Base-by-base conservation (phyloP, 768 basidiomycete genomes). In the Boletus sp. region DNA sequence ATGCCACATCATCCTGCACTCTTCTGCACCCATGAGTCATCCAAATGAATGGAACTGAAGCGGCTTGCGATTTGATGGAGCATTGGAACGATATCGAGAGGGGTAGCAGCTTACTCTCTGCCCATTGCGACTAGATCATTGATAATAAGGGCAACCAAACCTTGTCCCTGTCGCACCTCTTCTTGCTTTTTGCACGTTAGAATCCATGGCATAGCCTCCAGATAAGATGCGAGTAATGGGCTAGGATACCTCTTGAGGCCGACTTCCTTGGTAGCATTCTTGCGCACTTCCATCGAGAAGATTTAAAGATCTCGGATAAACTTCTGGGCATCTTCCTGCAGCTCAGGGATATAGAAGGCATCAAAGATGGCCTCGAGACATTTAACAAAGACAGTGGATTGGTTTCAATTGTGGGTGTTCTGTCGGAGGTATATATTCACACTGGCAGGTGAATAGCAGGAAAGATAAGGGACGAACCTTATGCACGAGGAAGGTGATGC, bases 1-100 rank as follows among this genome's bases (percentile, higher is more conserved):
- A 98, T 89, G 4, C 94, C 96, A 47, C 76, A 78, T 63, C 91
- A 94, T 12, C 94, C 97, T 9, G 95, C 96, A 65, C 86, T 87
- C 72, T 98, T 97, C 53, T 85, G 80, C 4, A 80, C 80, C 95
- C 95, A 97, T 0, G 90, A 81, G 65, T 94, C 93, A 55, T 97
- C 95, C 54, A 94, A 82, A 67, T 95, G 97, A 28, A 97, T 78
- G 3, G 89, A 85, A 44, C 83, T 86, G 74, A 98, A 91, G 15
- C 92, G 85, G 58, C 83, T 84, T 7, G 90, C 86, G 45, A 98
- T 79, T 62, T 93, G 88, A 66, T 93, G 89, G 48, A 98, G 74
- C 36, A 92, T 83, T 8, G 79, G 76, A 49, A 85, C 75, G 42
- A 89, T 76, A 57, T 89, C 87, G 52, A 79, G 81, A 30, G 75